A percentile compares a stretch with the other conserved stretches of the same genome.
Conservation (phyloP, 75 land plant genomes). For the Cunninghamia lanceolata region DNA sequence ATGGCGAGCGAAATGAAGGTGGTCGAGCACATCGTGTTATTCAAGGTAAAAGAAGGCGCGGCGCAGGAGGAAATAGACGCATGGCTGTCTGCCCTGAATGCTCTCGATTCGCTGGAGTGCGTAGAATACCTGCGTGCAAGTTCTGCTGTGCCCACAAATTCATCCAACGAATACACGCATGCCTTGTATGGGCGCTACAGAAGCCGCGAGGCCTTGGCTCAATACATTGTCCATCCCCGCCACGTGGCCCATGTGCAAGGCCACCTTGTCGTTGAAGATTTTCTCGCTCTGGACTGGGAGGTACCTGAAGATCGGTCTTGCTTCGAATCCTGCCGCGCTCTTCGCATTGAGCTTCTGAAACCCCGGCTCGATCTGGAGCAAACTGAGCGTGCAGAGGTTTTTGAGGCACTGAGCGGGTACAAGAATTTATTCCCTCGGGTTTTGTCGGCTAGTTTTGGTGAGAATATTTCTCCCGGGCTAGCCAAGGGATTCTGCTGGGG, state of each 20-base stretch:
- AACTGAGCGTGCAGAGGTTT: background rate
- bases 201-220: background rate
- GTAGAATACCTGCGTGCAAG: background rate
- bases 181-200: background rate
- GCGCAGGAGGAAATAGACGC: background rate
- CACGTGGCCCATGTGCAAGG: background rate
- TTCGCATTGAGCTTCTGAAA: background rate
- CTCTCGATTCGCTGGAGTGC: background rate
- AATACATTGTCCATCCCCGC: background rate
- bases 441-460: background rate
- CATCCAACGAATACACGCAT: background rate
- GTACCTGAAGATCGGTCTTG: background rate
- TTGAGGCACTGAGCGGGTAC: background rate
- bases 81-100: background rate
- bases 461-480: background rate
- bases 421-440: background rate
- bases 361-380: background rate
- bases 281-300: constrained; percentile 2
- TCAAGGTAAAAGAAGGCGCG: background rate
- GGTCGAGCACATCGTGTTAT: background rate
- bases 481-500: background rate
- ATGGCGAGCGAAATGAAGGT: background rate
- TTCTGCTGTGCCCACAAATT: background rate
- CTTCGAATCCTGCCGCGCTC: background rate
- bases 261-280: background rate